phyloP scores from a whole-genome alignment of 352 stramenopile genomes.

The Globisporangium uncinulatum region DNA sequence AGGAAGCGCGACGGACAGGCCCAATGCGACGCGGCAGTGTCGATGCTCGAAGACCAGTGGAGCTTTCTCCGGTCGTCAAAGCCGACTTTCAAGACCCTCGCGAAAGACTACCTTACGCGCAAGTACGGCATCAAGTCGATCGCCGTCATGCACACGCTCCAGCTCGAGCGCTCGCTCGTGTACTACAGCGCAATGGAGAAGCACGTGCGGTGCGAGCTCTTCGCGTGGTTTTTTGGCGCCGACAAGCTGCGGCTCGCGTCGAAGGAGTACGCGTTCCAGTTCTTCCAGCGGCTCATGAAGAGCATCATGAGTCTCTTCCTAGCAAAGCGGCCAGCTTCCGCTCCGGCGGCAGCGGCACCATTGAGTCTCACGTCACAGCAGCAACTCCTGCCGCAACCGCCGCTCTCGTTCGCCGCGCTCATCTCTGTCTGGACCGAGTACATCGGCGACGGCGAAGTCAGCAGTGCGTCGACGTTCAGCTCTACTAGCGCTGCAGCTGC shows the following conservation, averaged over 20 bases:
- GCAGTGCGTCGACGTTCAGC: too few relatives aligned
- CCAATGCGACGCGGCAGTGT: constrained; percentile 6
- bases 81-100: constrained; percentile 46
- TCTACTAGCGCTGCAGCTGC: not conserved
- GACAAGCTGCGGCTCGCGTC: constrained; percentile 33
- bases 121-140: constrained; percentile 80
- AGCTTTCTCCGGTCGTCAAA: constrained; percentile 23
- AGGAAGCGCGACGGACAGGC: not conserved
- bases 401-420: constrained; percentile 36
- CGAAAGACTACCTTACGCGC: constrained; percentile 51
- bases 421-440: constrained; percentile 52
- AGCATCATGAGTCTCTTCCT: constrained; percentile 27
- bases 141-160: constrained; percentile 55
- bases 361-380: not conserved
- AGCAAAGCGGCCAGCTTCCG: constrained; percentile 9
- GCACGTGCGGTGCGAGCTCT: constrained; percentile 53
- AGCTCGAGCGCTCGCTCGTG: constrained; percentile 64
- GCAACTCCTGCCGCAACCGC: constrained; percentile 14
- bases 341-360: not conserved
- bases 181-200: constrained; percentile 40
- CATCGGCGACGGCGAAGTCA: constrained; percentile 55
- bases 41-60: constrained; percentile 26
- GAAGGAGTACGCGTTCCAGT: constrained; percentile 51
- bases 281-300: constrained; percentile 54
- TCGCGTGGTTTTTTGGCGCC: constrained; percentile 59